A percentile compares a stretch with the other conserved stretches of the same genome.
These are phyloP conservation scores for Flaveria robusta DNA, from an alignment of 129 eudicot species.

Conservation along the genomic window DNA sequence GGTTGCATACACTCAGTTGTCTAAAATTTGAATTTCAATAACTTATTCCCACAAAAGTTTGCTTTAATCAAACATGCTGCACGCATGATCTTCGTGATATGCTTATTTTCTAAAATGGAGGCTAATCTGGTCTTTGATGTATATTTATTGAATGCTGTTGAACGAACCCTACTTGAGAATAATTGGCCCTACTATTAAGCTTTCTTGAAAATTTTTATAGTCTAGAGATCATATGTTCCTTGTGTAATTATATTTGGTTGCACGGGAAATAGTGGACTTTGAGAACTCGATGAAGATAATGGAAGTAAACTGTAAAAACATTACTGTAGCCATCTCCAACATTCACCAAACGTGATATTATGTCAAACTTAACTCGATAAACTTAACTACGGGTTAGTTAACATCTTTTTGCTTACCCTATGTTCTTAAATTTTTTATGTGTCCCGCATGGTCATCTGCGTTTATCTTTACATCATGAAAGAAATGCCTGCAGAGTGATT, in stretches of 20 bases:
- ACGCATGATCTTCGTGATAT: background rate
- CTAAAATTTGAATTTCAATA: conserved; percentile 2
- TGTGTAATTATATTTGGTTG: conserved; percentile 17
- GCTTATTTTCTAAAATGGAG: background rate
- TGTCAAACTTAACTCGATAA: conserved; percentile 2
- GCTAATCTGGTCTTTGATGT: background rate
- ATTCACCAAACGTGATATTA: conserved; percentile 59
- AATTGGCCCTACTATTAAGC: background rate
- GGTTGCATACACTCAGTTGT: background rate
- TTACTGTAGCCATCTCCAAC: conserved; percentile 74
- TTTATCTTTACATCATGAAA: conserved; percentile 19
- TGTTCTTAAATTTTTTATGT: background rate
- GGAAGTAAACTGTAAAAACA: conserved; percentile 92
- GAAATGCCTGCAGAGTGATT: conserved; percentile 11
- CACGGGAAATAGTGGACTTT: conserved; percentile 91
- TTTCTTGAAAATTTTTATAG: background rate
- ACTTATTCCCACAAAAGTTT: background rate
- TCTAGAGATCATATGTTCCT: background rate
- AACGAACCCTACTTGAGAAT: background rate
- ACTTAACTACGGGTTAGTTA: conserved; percentile 9
- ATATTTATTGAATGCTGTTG: background rate
- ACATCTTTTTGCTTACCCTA: conserved; percentile 3
- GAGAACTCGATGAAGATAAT: conserved; percentile 99
- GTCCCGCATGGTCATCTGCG: background rate
- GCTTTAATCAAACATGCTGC: background rate